phyloP scores from a whole-genome alignment of 2,329 filamentous ascomycete species.

The Teratosphaeria gauchensis region DNA sequence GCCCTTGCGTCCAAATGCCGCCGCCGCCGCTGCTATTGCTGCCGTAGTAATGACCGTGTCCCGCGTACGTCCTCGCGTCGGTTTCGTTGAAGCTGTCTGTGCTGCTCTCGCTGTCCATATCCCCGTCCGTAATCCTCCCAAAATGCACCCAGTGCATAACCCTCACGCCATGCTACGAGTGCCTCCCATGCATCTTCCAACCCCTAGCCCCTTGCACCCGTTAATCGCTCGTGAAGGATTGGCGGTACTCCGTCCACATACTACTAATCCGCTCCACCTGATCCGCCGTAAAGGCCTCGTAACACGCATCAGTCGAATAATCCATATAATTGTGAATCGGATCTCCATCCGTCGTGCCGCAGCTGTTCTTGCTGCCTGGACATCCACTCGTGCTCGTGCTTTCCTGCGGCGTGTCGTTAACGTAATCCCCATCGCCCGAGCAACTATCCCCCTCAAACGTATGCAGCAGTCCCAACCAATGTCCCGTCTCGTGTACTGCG shows the following conservation, averaged over 20 bases:
- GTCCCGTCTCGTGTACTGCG: constrained; percentile 39
- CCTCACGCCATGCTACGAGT: too few relatives aligned
- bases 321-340: constrained; percentile 53
- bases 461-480: constrained; percentile 40
- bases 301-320: constrained; percentile 47
- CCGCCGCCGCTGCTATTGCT: too few relatives aligned
- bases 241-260: constrained; percentile 40
- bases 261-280: constrained; percentile 43
- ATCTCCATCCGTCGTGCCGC: constrained; percentile 40
- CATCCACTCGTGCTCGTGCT: constrained; percentile 44
- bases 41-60: not conserved
- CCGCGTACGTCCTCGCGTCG: not conserved
- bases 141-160: too few relatives aligned
- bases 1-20: not conserved
- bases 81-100: not conserved
- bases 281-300: constrained; percentile 41
- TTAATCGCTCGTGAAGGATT: not conserved
- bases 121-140: too few relatives aligned
- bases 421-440: constrained; percentile 35
- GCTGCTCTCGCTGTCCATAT: too few relatives aligned
- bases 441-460: constrained; percentile 39
- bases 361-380: constrained; percentile 42
- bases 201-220: too few relatives aligned
- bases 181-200: too few relatives aligned
- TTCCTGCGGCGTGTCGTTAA: constrained; percentile 36